Base-by-base conservation (phyloP, 1,284 basidiomycete species). In the Sanguinoderma infundibulare region DNA sequence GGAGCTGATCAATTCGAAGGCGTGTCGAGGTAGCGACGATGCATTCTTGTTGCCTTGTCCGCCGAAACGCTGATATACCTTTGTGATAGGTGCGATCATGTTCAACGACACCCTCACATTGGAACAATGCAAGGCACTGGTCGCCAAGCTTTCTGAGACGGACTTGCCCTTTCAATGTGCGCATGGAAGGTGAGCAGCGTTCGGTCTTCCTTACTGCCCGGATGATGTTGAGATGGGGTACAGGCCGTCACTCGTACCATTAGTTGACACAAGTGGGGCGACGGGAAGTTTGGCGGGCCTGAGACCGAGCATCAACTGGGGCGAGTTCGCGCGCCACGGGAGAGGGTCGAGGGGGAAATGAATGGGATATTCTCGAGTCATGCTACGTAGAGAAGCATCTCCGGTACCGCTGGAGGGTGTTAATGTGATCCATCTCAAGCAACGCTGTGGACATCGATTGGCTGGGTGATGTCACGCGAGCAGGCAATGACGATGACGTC, bases 141-240 rank as follows among this genome's bases (percentile, higher is more conserved):
- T 98, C 38, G 67, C 71, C 6, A 83, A 87, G 66, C 80, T 98
- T 24, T 81, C 87, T 3, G 72, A 82, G 60, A 93, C 94, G 1
- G 81, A 83, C 2, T 90, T 94, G 68, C 96, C 96, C 1, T 98
- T 97, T 75, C 92, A 93, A 71, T 98, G 96, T 77, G 96, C 96
- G 17, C 96, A 98, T 76, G 96, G 96, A 70, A 83, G 90, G 89
- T 89, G 65, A 59, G 81, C 72, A 42, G 10, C 14, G 28, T 44
- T n/a, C 22, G 10, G 52, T 50, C 20, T 5, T 7, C 12, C 5
- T 38, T 51, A 47, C 36, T 24, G 40, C 24, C 20, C 12, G 26
- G 17, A 28, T 26, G 22, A 47, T n/a, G 42, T 46, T 62, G 17
- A 59, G 26, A 32, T n/a, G n/a, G n/a, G n/a, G 42, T 24, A 10